phyloP scores from a whole-genome alignment of 352 stramenopile species.

The Aphanomyces stellatus region DNA sequence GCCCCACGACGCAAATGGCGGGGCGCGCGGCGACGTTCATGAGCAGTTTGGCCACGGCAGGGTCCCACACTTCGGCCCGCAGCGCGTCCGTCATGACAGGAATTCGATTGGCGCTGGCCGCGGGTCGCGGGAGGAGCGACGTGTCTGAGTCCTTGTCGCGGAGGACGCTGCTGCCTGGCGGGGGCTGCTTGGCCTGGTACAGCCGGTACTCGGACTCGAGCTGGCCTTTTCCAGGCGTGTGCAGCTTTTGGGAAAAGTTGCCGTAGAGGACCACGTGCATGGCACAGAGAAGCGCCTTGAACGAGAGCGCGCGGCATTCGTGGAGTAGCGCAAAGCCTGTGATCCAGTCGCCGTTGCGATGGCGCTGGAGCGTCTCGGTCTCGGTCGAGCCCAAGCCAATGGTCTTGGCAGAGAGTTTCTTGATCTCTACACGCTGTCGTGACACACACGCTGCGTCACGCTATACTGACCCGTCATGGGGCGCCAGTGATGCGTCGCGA shows the following conservation, averaged over 20 bases:
- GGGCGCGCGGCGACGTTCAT: not conserved
- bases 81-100: not conserved
- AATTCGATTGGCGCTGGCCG: not conserved
- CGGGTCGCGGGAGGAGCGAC: not conserved
- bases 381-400: not conserved
- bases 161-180: not conserved
- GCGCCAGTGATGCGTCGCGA: not conserved
- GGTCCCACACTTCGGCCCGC: not conserved
- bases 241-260: constrained; percentile 8
- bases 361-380: not conserved
- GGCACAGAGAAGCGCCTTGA: not conserved
- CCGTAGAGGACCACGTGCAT: not conserved
- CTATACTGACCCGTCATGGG: not conserved
- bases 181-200: not conserved
- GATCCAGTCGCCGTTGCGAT: constrained; percentile 15
- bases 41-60: not conserved
- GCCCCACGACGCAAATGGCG: constrained; percentile 13
- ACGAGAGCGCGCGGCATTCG: not conserved
- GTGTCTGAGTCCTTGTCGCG: not conserved
- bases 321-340: not conserved
- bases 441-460: no score
- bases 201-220: not conserved
- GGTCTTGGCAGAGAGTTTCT: not conserved
- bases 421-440: not conserved
- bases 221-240: not conserved